Conservation (phyloP, 2,329 filamentous ascomycete genomes). For the Pseudocercospora cruenta region DNA sequence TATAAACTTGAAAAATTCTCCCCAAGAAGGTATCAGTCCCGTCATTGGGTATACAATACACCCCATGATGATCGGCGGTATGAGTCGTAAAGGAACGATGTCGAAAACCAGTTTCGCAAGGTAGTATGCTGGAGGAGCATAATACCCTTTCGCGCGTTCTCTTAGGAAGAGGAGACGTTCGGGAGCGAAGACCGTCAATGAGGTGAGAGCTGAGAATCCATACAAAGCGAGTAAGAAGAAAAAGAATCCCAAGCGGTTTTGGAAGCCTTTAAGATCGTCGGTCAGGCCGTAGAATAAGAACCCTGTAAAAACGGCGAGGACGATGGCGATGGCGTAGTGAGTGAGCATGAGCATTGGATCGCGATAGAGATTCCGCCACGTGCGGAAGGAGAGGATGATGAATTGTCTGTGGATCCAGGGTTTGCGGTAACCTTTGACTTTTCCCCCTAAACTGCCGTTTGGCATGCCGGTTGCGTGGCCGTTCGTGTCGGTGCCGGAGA, state of each 20-base stretch:
- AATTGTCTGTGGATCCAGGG: constrained; percentile 83
- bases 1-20: constrained; percentile 89
- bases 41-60: constrained; percentile 98
- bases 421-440: constrained; percentile 77
- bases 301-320: constrained; percentile 90
- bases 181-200: constrained; percentile 87
- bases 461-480: constrained; percentile 54
- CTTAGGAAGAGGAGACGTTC: constrained; percentile 90
- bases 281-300: constrained; percentile 96
- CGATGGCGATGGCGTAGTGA: constrained; percentile 94
- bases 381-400: constrained; percentile 82
- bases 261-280: constrained; percentile 95
- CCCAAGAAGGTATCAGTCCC: constrained; percentile 77
- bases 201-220: constrained; percentile 94
- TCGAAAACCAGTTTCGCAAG: constrained; percentile 97
- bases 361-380: constrained; percentile 95
- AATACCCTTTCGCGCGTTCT: constrained; percentile 96
- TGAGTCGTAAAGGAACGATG: constrained; percentile 88
- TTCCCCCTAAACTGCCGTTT: constrained; percentile 53
- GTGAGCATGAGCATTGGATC: constrained; percentile 98
- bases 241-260: constrained; percentile 94
- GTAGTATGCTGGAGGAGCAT: constrained; percentile 91
- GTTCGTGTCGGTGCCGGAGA: constrained; percentile 70
- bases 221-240: constrained; percentile 96
- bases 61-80: constrained; percentile 93